Evolutionary conservation across 2,329 filamentous ascomycete species (phyloP).

Genomic region (Aspergillus ochraceoroseus): DNA sequence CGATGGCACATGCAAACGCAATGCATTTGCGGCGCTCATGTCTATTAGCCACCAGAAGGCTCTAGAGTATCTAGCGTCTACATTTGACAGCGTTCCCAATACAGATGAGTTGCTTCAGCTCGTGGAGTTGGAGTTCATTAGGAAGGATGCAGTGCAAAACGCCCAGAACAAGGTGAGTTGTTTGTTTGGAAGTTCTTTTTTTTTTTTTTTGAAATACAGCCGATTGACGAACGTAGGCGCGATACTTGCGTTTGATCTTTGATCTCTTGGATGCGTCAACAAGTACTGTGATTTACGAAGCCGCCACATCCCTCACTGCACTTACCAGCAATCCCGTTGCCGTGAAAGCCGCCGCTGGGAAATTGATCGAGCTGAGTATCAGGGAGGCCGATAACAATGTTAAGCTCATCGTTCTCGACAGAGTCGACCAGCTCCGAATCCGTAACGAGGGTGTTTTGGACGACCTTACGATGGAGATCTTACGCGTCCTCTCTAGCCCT

Average conservation of each 20-base stretch:
- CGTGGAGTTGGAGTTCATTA: conserved; percentile 92
- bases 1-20: conserved; percentile 94
- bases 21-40: conserved; percentile 87
- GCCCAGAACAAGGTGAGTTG: conserved; percentile 76
- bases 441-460: conserved; percentile 89
- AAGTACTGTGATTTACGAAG: conserved; percentile 95
- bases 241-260: conserved; percentile 91
- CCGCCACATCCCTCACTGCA: conserved; percentile 87
- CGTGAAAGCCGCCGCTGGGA: conserved; percentile 90
- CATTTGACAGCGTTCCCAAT: conserved; percentile 91
- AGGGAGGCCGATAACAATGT: conserved; percentile 99
- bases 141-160: conserved; percentile 94
- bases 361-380: conserved; percentile 95
- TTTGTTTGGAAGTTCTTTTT: no score
- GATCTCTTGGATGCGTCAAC: conserved; percentile 89
- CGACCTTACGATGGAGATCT: conserved; percentile 93
- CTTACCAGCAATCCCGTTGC: conserved; percentile 95
- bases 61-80: conserved; percentile 75
- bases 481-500: conserved; percentile 88
- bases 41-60: conserved; percentile 93
- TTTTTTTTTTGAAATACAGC: neutral
- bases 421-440: conserved; percentile 79
- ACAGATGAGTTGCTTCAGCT: conserved; percentile 90
- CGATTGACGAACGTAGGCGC: conserved; percentile 54
- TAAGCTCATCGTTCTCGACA: conserved; percentile 94